Percentiles rank a stretch among this genome's conserved stretches.
These are phyloP conservation scores for Musa troglodytarum DNA, from an alignment of 176 grass and related monocot species.

Conservation along the genomic window DNA sequence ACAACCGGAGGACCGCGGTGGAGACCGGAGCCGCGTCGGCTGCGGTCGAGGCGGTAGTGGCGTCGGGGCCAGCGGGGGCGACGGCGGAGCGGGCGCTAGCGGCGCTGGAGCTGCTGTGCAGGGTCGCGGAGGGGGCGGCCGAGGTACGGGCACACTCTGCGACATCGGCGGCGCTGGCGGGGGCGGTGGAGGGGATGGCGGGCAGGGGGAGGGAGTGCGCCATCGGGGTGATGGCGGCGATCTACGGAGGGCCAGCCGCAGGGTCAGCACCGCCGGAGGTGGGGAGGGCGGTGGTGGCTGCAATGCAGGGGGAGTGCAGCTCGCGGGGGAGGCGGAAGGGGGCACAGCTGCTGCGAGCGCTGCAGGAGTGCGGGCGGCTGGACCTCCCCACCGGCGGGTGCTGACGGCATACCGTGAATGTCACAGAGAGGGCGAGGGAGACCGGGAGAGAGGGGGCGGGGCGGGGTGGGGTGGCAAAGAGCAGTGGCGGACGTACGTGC, in stretches of 20 bases:
- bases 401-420: no score
- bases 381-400: constrained; percentile 24
- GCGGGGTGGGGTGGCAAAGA: no score
- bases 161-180: constrained; percentile 34
- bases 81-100: constrained; percentile 83
- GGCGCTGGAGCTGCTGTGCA: constrained; percentile 82
- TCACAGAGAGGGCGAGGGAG: no score
- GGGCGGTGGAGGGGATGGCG: constrained; percentile 55
- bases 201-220: constrained; percentile 72
- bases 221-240: constrained; percentile 67
- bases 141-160: constrained; percentile 42
- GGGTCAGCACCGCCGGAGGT: constrained; percentile 52
- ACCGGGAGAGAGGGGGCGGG: no score
- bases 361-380: constrained; percentile 65
- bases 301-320: constrained; percentile 92
- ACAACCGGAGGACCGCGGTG: constrained; percentile 41
- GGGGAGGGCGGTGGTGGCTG: constrained; percentile 59
- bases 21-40: constrained; percentile 52
- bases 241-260: constrained; percentile 29
- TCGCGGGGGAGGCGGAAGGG: constrained; percentile 69
- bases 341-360: constrained; percentile 61
- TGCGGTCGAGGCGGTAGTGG: constrained; percentile 53
- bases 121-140: constrained; percentile 37
- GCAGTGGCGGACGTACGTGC: no score
- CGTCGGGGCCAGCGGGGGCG: constrained; percentile 51